Evolutionary conservation across 768 basidiomycete species (phyloP).

Genomic region (Naganishia antarctica): DNA sequence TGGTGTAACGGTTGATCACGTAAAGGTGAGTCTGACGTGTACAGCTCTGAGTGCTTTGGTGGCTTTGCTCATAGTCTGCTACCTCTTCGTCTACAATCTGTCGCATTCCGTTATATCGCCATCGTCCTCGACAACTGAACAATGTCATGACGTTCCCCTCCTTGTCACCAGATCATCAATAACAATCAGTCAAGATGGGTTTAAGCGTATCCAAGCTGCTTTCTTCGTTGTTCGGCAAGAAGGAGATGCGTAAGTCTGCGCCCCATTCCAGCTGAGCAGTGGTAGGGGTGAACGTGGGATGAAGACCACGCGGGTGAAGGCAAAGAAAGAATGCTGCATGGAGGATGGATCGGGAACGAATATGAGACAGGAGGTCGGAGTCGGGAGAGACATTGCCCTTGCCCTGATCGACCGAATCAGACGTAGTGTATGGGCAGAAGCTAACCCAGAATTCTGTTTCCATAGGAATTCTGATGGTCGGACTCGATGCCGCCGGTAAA

Average conservation of each 20-base stretch:
- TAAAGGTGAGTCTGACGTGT: constrained; percentile 19
- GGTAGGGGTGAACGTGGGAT: too few species aligned
- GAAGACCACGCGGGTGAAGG: background rate
- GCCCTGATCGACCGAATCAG: too few species aligned
- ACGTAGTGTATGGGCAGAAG: too few species aligned
- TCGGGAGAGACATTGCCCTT: too few species aligned
- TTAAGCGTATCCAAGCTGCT: constrained; percentile 57
- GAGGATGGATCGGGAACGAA: background rate
- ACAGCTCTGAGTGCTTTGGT: background rate
- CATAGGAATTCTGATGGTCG: constrained; percentile 99
- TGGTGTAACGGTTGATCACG: background rate
- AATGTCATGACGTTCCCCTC: too few species aligned
- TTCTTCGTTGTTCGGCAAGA: constrained; percentile 87
- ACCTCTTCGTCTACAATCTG: background rate
- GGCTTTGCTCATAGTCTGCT: background rate
- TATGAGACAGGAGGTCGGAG: background rate
- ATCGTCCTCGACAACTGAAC: too few species aligned
- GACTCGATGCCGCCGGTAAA: constrained; percentile 98
- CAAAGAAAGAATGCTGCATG: background rate
- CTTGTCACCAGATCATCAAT: background rate
- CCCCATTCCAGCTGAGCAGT: too few species aligned
- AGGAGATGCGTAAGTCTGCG: constrained; percentile 90
- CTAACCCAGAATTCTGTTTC: background rate
- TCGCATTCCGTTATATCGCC: too few species aligned
- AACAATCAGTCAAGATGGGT: constrained; percentile 48